These are phyloP conservation scores for Steccherinum ochraceum DNA, from an alignment of 768 basidiomycete genomes.

Conservation along the genomic window DNA sequence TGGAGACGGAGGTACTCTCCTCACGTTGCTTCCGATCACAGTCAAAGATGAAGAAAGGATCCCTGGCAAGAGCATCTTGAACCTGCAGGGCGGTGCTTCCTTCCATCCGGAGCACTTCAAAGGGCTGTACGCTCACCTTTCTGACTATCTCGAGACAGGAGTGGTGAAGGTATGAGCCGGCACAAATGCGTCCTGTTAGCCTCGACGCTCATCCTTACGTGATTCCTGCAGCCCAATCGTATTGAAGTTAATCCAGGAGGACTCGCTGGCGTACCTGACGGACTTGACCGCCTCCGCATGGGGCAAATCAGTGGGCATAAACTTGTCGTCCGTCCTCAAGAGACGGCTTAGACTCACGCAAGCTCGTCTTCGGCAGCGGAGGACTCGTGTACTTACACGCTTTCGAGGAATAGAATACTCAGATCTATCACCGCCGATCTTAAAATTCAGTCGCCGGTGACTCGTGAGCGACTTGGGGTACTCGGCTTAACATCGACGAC, in stretches of 20 bases:
- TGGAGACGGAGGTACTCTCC: conserved; percentile 16
- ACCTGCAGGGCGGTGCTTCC: conserved; percentile 12
- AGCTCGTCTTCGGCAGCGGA: too few species aligned
- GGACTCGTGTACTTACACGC: too few species aligned
- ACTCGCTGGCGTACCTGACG: conserved; percentile 29
- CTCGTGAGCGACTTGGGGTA: too few species aligned
- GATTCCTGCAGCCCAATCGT: conserved; percentile 31
- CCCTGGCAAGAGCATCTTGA: conserved; percentile 12
- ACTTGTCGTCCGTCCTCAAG: conserved; percentile 34
- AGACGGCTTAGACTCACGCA: too few species aligned
- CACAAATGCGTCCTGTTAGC: background rate
- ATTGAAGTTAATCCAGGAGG: conserved; percentile 37
- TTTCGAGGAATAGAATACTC: too few species aligned
- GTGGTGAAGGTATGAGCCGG: conserved; percentile 14
- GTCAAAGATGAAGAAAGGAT: conserved; percentile 9
- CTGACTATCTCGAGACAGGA: conserved; percentile 16
- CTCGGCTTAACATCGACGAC: too few species aligned
- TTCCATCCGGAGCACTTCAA: conserved; percentile 5
- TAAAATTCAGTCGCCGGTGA: too few species aligned
- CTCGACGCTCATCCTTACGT: background rate
- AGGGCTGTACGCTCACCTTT: conserved; percentile 14
- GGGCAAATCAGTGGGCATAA: conserved; percentile 35
- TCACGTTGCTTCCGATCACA: conserved; percentile 8
- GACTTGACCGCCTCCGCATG: conserved; percentile 29
- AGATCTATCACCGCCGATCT: too few species aligned